Evolutionary conservation across 139 green algal genomes (phyloP).

Genomic region (Zygnema cylindricum): DNA sequence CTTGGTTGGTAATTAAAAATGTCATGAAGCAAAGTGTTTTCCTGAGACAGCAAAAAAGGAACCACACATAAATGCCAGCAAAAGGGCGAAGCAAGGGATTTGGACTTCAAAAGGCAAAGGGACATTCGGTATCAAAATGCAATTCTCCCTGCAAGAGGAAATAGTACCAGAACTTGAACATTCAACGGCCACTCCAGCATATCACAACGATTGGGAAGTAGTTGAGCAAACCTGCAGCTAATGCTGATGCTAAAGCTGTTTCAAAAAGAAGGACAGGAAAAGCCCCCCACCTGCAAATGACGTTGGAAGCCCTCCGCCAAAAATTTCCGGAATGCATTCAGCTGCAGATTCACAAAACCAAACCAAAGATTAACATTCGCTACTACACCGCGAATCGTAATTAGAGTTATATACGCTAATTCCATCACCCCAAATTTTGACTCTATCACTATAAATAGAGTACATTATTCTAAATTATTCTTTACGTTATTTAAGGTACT

Average conservation of each 20-base stretch:
- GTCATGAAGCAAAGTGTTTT: constrained; percentile 45
- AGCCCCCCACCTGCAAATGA: constrained; percentile 54
- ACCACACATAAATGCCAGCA: not conserved
- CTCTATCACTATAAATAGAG: too few species aligned
- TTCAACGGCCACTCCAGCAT: not conserved
- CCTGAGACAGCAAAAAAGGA: constrained; percentile 19
- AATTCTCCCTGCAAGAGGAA: not conserved
- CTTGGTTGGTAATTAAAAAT: constrained; percentile 43
- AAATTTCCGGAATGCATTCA: constrained; percentile 50
- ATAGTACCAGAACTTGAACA: not conserved
- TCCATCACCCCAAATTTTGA: too few species aligned
- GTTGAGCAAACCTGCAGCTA: too few species aligned
- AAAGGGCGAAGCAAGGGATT: not conserved
- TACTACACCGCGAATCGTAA: too few species aligned
- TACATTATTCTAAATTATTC: too few species aligned
- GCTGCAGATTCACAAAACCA: constrained; percentile 21
- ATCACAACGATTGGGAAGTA: not conserved
- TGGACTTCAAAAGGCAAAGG: not conserved
- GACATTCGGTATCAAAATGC: not conserved
- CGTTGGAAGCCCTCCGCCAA: constrained; percentile 48
- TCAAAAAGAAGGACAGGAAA: too few species aligned
- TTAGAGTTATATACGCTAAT: too few species aligned
- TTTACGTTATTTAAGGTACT: too few species aligned
- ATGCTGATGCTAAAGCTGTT: too few species aligned
- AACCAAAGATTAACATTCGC: too few species aligned